Evolutionary conservation across 805 yeast species (phyloP), one percentile per base, ranked within the genome.

Genomic region (Candida loeiensis): DNA sequence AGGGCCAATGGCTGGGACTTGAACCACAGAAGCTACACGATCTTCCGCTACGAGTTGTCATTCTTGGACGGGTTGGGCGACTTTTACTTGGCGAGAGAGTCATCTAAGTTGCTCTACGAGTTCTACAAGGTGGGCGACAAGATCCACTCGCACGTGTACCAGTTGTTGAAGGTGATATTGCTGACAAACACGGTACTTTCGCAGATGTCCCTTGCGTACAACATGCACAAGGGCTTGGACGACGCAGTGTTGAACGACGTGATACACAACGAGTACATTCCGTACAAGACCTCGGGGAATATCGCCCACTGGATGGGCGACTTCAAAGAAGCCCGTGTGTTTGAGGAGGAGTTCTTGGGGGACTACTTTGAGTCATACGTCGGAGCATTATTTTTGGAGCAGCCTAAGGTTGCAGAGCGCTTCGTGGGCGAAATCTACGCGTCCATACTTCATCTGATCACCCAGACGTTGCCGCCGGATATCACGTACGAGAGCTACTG

Each of bases 41-140:
- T 62, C n/a, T 43, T 60, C 17, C 50, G 63, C 28, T 51, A 60
- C 44, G 70, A 66, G 37, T 52, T 65, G 25, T 63, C 68, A 26
- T 63, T 64, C 39, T 56, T 61, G 34, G 73, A 67, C 42, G 73
- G 73, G 1, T 53, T 67, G 35, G 73, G 73, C 1, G 73, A 67
- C 48, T 61, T 63, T 40, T 63, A 55, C 41, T 51, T 67, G 19
- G 66, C 70, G 11, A 50, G 59, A n/a, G 70, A 61, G 39, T 54
- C 68, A 2, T 58, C 70, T 1, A 56, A 55, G 37, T 49, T 66
- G 30, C 50, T 67, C 21, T 67, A 60, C 46, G 50, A 52, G 34
- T 55, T 63, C 44, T 48, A 51, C 28, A 36, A 36, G 7, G 44
- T 39, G 6, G 48, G 39, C 13, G 46, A 39, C 19, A 32, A 36